Evolutionary conservation across 768 basidiomycete genomes (phyloP).

Genomic region (Lentinus brumalis): DNA sequence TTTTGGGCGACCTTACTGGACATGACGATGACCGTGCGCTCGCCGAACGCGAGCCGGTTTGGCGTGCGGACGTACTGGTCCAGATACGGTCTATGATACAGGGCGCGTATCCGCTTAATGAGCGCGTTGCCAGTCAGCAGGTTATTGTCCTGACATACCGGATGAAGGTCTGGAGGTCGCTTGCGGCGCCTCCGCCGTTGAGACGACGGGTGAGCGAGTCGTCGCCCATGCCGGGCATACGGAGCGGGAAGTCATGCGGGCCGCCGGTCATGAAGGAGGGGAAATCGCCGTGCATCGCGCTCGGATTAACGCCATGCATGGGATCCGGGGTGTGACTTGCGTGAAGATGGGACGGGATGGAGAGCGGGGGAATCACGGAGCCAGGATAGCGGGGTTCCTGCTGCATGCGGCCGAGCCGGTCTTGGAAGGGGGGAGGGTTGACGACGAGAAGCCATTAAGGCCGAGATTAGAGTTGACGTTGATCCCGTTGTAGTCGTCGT

Average conservation of each 20-base stretch:
- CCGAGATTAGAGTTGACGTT: conserved; percentile 48
- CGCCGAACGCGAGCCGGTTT: conserved; percentile 88
- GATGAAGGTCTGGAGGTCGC: conserved; percentile 80
- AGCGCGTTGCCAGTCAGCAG: conserved; percentile 23
- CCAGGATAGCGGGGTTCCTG: conserved; percentile 40
- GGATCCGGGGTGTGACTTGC: conserved; percentile 51
- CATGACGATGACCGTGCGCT: conserved; percentile 94
- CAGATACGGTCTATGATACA: conserved; percentile 56
- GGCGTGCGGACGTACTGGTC: conserved; percentile 83
- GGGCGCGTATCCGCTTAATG: conserved; percentile 13
- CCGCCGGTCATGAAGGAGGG: conserved; percentile 54
- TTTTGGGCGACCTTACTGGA: conserved; percentile 98
- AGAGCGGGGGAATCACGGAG: conserved; percentile 49
- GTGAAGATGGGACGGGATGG: conserved; percentile 53
- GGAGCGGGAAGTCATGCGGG: conserved; percentile 60
- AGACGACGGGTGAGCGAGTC: conserved; percentile 48
- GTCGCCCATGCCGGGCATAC: conserved; percentile 64
- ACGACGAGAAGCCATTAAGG: conserved; percentile 42
- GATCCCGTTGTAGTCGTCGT: conserved; percentile 59
- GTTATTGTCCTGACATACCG: conserved; percentile 46
- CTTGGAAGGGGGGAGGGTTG: conserved; percentile 60
- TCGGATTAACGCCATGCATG: conserved; percentile 69
- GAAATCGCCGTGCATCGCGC: conserved; percentile 62
- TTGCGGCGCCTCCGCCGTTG: conserved; percentile 55
- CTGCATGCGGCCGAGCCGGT: conserved; percentile 34